Base-by-base conservation (phyloP, 306 rosid species). In the Vigna unguiculata region DNA sequence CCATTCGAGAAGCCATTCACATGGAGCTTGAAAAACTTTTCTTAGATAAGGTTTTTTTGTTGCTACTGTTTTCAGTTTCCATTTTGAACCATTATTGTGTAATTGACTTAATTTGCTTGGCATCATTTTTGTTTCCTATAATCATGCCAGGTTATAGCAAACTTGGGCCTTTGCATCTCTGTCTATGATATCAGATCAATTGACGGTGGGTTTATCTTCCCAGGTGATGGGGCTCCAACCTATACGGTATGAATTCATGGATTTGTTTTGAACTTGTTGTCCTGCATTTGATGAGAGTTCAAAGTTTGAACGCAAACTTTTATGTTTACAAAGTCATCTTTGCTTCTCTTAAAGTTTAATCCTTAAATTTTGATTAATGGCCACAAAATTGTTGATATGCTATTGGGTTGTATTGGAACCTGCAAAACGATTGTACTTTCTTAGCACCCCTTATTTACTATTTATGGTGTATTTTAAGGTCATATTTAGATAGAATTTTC, bases 161-260 rank as follows among this genome's bases (percentile, higher is more conserved):
- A 90, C 28, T 81, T 90, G 86, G 96, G 98, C 79, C 94, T 94
- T 46, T 94, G 97, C 79, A 63, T 85, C 60, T 94, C 93, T 45
- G 80, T 94, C 6, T 89, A 90, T 70, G 97, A 90, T 83, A 88
- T 91, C 77, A 81, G 71, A 61, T 90, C 93, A 69, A 78, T 91
- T 53, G 86, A 86, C 15, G 94, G 97, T 19, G 91, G 93, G 11
- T 88, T 90, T 72, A 83, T 94, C 84, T 78, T 83, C 82, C 86
- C 96, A 5, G 76, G 83, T 45, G 96, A 88, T 21, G 98, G 97
- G 58, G 91, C 92, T 70, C 88, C 98, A 46, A 90, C 93, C 49
- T 91, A 86, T 52, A 85, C 71, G 91, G 96, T 93, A 87, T 48
- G 77, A 61, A 57, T 69, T 53, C n/a, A 16, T 71, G 1, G 21